Evolutionary conservation across 202 grass and related monocot species (phyloP).

Genomic region (Bolboschoenoplectus hybrid): DNA sequence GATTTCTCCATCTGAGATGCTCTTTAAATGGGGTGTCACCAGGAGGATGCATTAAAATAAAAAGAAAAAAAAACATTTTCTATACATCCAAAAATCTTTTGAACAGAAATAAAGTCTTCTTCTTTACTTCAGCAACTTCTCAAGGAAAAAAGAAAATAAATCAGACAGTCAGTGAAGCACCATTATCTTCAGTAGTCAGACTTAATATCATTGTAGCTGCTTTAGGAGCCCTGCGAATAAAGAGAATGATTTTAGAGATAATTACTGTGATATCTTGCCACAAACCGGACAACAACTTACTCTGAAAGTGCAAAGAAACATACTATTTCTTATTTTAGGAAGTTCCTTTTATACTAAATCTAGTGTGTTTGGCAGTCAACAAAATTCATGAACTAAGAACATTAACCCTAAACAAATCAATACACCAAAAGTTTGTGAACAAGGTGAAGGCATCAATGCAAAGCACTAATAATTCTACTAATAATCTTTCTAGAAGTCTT

Average conservation of each 20-base stretch:
- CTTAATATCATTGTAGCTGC: constrained; percentile 91
- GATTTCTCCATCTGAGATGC: constrained; percentile 12
- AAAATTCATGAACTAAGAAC: background rate
- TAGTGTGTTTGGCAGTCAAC: background rate
- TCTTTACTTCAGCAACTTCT: background rate
- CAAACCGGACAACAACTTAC: background rate
- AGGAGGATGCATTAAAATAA: background rate
- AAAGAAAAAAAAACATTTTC: background rate
- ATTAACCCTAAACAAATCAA: background rate
- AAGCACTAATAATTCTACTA: background rate
- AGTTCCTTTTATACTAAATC: constrained; percentile 3
- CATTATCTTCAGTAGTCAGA: constrained; percentile 81
- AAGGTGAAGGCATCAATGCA: background rate
- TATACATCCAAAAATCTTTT: constrained; percentile 1
- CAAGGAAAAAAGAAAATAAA: background rate
- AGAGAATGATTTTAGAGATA: constrained; percentile 22
- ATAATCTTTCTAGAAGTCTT: background rate
- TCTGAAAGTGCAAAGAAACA: background rate
- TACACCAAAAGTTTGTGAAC: background rate
- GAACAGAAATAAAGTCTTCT: constrained; percentile 3
- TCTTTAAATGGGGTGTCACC: background rate
- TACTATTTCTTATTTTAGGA: background rate
- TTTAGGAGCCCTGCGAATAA: constrained; percentile 71
- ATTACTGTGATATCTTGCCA: background rate
- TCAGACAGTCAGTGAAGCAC: constrained; percentile 79